Base-by-base conservation (phyloP, 2,329 filamentous ascomycete genomes). In the Dryadomyces quercivorus region DNA sequence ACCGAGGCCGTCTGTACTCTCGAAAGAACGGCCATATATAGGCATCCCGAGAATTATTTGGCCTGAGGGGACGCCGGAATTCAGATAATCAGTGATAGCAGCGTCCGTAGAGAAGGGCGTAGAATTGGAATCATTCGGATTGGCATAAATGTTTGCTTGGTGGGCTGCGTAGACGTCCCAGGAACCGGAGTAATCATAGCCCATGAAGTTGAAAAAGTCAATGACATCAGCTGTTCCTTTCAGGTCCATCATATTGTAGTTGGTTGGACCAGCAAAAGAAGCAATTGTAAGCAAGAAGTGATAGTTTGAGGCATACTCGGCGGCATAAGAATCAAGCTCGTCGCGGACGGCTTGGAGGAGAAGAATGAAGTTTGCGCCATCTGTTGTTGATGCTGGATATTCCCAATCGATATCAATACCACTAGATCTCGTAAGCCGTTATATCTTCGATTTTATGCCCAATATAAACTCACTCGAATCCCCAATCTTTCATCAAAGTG, bases 1-100 rank as follows among this genome's bases (percentile, higher is more conserved):
- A 7, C 88, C 88, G 1, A 83, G 75, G 0, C 87, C 87, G n/a
- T 72, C 67, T 0, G 88, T 77, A 31, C 72, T 68, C 52, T 75
- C 69, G 63, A 92, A 93, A 0, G 82, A 73, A 20, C 86, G 84
- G 1, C 87, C 88, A 63, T 92, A 93, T 5, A 94, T 72, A 0
- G 88, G 88, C 76, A 92, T 84, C 2, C 88, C 87, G 7, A 93
- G 71, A 2, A 88, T 76, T 53, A 94, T 78, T 67, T 92, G 91
- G 52, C 67, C 65, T 0, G 80, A 63, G 0, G 79, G 70, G 0
- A 92, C 78, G 5, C 82, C 83, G 8, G 77, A 75, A 0, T 71
- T 66, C 34, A 82, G 69, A 68, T 93, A 93, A 56, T 77, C 80
- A 10, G 74, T 66, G 47, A 93, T 69, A 5, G 87, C 86, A 15